These are phyloP conservation scores for Nicotiana rustica DNA, from an alignment of 305 asterid species.

Conservation along the genomic window DNA sequence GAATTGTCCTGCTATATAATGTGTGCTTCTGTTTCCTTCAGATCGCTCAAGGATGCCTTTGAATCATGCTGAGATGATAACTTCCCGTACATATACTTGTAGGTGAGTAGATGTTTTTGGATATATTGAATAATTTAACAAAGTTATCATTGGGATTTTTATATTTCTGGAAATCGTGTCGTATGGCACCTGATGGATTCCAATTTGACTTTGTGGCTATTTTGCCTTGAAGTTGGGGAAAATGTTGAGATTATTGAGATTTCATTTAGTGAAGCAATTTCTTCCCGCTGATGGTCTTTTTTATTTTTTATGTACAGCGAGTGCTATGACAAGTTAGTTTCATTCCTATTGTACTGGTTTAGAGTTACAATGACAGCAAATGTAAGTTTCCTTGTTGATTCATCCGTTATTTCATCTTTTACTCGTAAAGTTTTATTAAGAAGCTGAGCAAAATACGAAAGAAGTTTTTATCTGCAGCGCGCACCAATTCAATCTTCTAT, in stretches of 20 bases:
- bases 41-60: slow-evolving; percentile 82
- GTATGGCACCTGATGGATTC: background rate
- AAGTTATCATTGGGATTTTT: background rate
- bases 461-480: slow-evolving; percentile 19
- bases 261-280: slow-evolving; percentile 2
- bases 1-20: slow-evolving; percentile 9
- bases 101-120: slow-evolving; percentile 53
- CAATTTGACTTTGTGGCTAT: slow-evolving; percentile 1
- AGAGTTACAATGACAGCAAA: slow-evolving; percentile 72
- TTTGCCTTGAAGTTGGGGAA: slow-evolving; percentile 7
- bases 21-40: slow-evolving; percentile 43
- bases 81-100: slow-evolving; percentile 72
- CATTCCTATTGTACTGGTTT: slow-evolving; percentile 93
- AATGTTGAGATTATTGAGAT: background rate
- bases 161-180: slow-evolving; percentile 19
- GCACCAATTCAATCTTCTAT: background rate
- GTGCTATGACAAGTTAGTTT: slow-evolving; percentile 79
- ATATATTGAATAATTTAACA: background rate
- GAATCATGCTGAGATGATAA: slow-evolving; percentile 79
- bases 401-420: slow-evolving; percentile 48
- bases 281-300: slow-evolving; percentile 31
- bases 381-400: slow-evolving; percentile 58
- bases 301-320: slow-evolving; percentile 56
- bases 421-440: slow-evolving; percentile 53
- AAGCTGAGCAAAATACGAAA: background rate